Conservation (phyloP, 2,329 filamentous ascomycete species). For the Aureobasidium sp. region DNA sequence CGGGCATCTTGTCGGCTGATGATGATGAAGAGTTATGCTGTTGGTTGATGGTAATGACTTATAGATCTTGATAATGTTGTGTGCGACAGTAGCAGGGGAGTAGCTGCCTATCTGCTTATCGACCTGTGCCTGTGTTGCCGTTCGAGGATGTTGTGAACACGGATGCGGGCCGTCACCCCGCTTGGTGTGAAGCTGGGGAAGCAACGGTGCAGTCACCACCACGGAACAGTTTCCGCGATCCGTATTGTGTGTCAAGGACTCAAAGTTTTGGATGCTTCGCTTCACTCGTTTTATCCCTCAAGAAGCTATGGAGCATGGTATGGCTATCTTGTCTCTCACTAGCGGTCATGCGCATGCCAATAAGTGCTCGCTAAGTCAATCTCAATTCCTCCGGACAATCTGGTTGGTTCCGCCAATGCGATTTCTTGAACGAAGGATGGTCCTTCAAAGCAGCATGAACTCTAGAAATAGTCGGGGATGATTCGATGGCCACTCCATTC, state of each 20-base stretch:
- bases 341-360: no score
- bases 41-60: neutral
- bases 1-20: slow-evolving; percentile 9
- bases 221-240: neutral
- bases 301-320: no score
- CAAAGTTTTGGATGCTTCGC: neutral
- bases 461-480: slow-evolving; percentile 39
- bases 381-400: slow-evolving; percentile 41
- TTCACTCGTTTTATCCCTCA: no score
- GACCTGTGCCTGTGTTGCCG: neutral
- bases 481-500: slow-evolving; percentile 43
- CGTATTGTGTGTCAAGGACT: no score
- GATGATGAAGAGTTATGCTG: neutral
- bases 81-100: neutral
- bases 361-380: neutral
- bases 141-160: neutral
- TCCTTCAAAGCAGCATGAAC: slow-evolving; percentile 40
- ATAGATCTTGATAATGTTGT: neutral
- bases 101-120: neutral
- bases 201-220: neutral
- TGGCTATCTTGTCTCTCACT: no score
- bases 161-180: slow-evolving; percentile 2
- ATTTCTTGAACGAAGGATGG: slow-evolving; percentile 44
- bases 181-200: neutral
- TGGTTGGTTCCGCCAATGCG: slow-evolving; percentile 46